Evolutionary conservation across 2,329 filamentous ascomycete genomes (phyloP).

Genomic region (Dissoconium aciculare): DNA sequence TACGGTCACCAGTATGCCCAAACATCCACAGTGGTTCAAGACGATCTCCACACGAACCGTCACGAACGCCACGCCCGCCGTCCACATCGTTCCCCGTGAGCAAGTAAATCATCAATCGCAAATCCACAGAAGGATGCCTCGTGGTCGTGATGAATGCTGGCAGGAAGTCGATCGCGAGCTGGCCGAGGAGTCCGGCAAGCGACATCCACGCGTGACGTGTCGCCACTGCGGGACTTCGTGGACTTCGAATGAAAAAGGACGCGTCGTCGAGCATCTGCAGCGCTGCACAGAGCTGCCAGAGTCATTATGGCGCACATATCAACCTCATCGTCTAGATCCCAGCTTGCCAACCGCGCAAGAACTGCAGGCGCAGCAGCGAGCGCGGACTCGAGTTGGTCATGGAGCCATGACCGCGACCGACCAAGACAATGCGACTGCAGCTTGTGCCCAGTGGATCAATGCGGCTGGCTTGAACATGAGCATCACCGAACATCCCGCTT

Average conservation of each 20-base stretch:
- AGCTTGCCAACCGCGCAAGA: conserved; percentile 13
- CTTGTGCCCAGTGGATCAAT: conserved; percentile 15
- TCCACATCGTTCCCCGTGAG: background rate
- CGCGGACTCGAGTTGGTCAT: conserved; percentile 13
- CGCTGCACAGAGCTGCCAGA: conserved; percentile 14
- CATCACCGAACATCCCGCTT: conserved; percentile 13
- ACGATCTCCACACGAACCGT: no score
- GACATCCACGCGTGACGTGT: conserved; percentile 16
- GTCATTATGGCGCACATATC: conserved; percentile 13
- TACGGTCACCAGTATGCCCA: no score
- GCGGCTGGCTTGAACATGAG: conserved; percentile 8
- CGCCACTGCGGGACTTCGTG: conserved; percentile 14
- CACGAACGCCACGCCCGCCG: background rate
- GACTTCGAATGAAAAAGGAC: conserved; percentile 15
- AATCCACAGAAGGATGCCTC: no score
- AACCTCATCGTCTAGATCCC: conserved; percentile 14
- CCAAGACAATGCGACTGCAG: conserved; percentile 13
- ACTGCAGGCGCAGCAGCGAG: conserved; percentile 14
- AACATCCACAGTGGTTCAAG: no score
- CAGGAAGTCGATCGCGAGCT: conserved; percentile 13
- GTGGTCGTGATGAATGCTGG: conserved; percentile 16
- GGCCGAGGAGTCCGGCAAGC: conserved; percentile 15
- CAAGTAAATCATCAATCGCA: no score
- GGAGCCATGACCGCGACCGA: conserved; percentile 13
- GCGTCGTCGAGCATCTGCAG: conserved; percentile 15